Evolutionary conservation across 1,139 yeast genomes (phyloP), one percentile per base, ranked within the genome.

Genomic region (Yamadazyma kanchanaburiensis): DNA sequence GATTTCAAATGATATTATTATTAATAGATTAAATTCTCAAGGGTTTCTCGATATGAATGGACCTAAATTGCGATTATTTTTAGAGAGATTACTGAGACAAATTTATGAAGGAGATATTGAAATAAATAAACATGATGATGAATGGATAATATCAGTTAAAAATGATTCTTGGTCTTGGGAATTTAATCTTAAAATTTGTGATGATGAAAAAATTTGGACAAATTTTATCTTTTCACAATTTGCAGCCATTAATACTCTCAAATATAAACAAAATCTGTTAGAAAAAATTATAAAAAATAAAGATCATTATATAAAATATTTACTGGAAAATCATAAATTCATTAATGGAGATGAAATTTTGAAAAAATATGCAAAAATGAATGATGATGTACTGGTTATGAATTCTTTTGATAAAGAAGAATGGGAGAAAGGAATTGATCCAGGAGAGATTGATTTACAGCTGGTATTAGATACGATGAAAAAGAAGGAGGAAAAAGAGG

Each of bases 331-430:
- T 45, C 60, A 63, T 40, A 55, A 51, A 32, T 56, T 59, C 4
- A 47, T 62, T 23, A 63, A 64, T 39, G 70, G 70, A 3, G 45
- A 50, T 14, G 64, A 60, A 31, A 45, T 62, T 31, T 46, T 65
- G 15, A 45, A 46, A 18, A 57, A 55, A 38, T 64, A 56, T 40
- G 33, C 36, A 9, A 45, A 39, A 27, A 53, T 45, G 28, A 46
- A 55, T 26, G 26, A 28, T 2, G 25, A 40, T 9, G 11, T 10
- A 8, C 20, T 8, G 10, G 31, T 30, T n/a, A 21, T 30, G 14
- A 15, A 22, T 12, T 27, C 28, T 16, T 41, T 38, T 26, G 31
- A 41, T 27, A 37, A 35, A 11, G 15, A 25, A 3, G 18, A 20
- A 17, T 43, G 44, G 43, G 23, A 27, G 3, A 12, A 26, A n/a